Percentiles rank a stretch among this genome's conserved stretches.
Evolutionary conservation across 75 land plant genomes (phyloP).

Genomic region (Ceratopteris richardii): DNA sequence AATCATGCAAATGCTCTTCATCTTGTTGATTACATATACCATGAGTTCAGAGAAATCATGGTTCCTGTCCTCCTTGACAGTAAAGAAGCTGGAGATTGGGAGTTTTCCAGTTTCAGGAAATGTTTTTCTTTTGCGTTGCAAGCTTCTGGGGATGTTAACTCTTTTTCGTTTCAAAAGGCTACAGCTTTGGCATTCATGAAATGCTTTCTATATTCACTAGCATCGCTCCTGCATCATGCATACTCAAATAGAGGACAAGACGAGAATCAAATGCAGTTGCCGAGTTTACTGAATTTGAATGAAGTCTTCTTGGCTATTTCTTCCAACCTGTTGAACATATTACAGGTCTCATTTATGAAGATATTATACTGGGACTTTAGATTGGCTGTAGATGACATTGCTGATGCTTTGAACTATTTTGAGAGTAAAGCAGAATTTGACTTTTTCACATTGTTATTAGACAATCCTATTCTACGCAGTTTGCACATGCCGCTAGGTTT

Average conservation of each 20-base stretch:
- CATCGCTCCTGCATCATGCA: not conserved
- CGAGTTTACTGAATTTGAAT: not conserved
- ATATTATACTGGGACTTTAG: conserved; percentile 1
- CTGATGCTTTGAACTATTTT: not conserved
- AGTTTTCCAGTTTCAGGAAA: not conserved
- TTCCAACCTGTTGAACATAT: not conserved
- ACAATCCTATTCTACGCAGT: conserved; percentile 8
- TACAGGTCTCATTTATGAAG: not conserved
- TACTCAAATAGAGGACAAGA: not conserved
- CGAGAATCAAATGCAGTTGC: not conserved
- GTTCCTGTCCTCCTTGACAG: conserved; percentile 1
- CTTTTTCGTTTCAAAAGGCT: not conserved
- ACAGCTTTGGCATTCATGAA: not conserved
- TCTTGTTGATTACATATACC: not conserved
- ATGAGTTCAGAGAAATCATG: not conserved
- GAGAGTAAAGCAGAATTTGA: not conserved
- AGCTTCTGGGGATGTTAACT: not conserved
- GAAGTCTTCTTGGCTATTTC: not conserved
- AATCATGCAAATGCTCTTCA: not conserved
- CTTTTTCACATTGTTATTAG: conserved; percentile 3
- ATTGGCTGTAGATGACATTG: not conserved
- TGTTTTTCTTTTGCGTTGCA: conserved; percentile 11
- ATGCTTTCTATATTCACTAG: not conserved
- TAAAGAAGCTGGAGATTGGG: conserved; percentile 9
- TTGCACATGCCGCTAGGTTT: conserved; percentile 14